Evolutionary conservation across 768 basidiomycete genomes (phyloP), one percentile per base, ranked within the genome.

Genomic region (Boletus bicolor): DNA sequence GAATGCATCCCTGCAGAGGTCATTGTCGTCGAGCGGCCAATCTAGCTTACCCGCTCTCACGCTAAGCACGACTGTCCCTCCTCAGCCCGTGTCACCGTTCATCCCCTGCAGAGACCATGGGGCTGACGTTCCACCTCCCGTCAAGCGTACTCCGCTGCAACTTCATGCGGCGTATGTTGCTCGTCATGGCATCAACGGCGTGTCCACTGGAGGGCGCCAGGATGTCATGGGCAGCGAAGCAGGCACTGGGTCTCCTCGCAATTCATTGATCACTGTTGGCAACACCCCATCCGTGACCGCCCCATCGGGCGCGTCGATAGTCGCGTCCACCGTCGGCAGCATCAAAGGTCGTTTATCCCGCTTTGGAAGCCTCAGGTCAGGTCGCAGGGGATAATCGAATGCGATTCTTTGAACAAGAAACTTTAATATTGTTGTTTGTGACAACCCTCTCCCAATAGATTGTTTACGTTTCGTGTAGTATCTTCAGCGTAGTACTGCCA

Each of bases 141-240:
- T 71, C 51, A 85, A 85, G 60, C 85, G 85, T 62, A 91, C 91
- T 0, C 87, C 87, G 3, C 75, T 93, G 19, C 90, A 92, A 60
- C 79, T 87, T 17, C 87, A 91, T 58, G 78, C 93, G 0, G 91
- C 90, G 6, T 86, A 92, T 60, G 77, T 93, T 7, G 83, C 91
- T 17, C 80, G 88, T 28, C 89, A 93, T 64, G 91, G 91, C 10
- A 87, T 93, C 70, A 86, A 84, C 44, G 90, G 87, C 1, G 85
- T 93, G 6, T 81, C 90, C 28, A 89, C 87, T 1, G 87, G 87
- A 7, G 89, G 88, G 37, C 83, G 82, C 4, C 67, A 61, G 36
- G 89, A 90, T 43, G 73, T 59, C 28, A 55, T 72, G 37, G 69
- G 72, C 4, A 76, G 73, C 62, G 79, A 79, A 46, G 52, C 65